Base-by-base conservation (phyloP, 768 basidiomycete genomes). In the Suillus bovinus region DNA sequence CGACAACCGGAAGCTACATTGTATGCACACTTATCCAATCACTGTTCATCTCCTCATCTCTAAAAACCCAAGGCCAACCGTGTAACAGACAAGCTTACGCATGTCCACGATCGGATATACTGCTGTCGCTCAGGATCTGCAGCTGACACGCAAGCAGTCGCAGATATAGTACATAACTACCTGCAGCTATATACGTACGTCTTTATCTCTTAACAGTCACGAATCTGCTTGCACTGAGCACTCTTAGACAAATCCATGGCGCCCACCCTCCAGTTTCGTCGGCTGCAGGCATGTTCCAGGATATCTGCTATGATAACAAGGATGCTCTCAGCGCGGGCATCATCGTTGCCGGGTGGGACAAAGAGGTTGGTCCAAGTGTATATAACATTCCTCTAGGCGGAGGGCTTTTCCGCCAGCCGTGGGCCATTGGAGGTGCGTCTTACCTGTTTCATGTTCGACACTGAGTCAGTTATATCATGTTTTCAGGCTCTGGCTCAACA, bases 51-150 rank as follows among this genome's bases (percentile, higher is more conserved):
- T 53, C 42, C 60, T 63, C n/a, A 61, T 39, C 8, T 58, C 49
- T 63, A 7, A 38, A 60, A 36, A 42, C 36, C 57, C 41, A 64
- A 96, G 94, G 94, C 95, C 29, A 99, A 99, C 76, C 90, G 96
- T 76, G 96, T 99, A 22, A 99, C 96, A 47, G 96, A 99, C 84
- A 99, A 99, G 79, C 84, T 98, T 64, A 97, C 96, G 2, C 86
- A 93, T 73, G 84, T 99, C 68, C 95, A 98, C 76, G 97, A 99
- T 78, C 93, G 94, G 68, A 93, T 99, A 76, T 99, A 99, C 77
- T 99, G 97, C 75, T 99, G 97, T 85, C 91, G 97, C 63, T 97
- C 94, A 47, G 97, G 97, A 56, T 97, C 95, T 67, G 93, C 96
- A 52, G 96, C 96, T 27, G 96, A 99, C 75, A 99, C 97, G 3